Conservation (phyloP, 306 rosid species). For the Vigna reflexopilosa region DNA sequence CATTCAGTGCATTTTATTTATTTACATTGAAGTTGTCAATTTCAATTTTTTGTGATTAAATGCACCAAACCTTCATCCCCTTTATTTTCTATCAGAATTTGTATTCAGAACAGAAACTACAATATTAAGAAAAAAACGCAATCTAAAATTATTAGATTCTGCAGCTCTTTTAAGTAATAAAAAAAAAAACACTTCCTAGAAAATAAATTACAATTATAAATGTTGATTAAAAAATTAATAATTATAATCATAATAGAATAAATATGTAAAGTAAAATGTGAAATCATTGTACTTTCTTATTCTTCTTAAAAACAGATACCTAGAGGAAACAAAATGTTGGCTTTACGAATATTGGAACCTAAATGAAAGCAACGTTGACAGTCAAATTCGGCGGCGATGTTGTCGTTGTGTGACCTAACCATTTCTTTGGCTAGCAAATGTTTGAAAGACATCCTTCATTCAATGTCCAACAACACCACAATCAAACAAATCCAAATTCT, state of each 20-base stretch:
- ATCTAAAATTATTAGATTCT: no score
- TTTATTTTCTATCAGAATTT: neutral
- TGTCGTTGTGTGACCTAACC: neutral
- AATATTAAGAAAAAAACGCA: no score
- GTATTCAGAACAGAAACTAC: neutral
- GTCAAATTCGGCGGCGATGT: slow-evolving; percentile 37
- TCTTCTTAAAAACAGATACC: no score
- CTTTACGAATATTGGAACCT: neutral
- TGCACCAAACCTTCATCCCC: neutral
- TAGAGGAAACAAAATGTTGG: no score
- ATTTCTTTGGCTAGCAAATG: neutral
- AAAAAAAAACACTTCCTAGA: no score
- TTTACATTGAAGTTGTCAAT: neutral
- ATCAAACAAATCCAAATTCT: neutral
- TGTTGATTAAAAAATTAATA: no score
- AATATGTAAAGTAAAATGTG: no score
- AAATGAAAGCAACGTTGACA: neutral
- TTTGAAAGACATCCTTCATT: slow-evolving; percentile 1
- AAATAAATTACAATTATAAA: no score
- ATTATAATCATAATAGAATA: no score
- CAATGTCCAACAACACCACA: neutral
- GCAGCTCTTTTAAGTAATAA: no score
- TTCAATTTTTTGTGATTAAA: neutral
- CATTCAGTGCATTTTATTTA: no score
- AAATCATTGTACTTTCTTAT: no score